These are phyloP conservation scores for Penicillium malachiteum DNA, from an alignment of 495 filamentous ascomycete species.

Conservation along the genomic window DNA sequence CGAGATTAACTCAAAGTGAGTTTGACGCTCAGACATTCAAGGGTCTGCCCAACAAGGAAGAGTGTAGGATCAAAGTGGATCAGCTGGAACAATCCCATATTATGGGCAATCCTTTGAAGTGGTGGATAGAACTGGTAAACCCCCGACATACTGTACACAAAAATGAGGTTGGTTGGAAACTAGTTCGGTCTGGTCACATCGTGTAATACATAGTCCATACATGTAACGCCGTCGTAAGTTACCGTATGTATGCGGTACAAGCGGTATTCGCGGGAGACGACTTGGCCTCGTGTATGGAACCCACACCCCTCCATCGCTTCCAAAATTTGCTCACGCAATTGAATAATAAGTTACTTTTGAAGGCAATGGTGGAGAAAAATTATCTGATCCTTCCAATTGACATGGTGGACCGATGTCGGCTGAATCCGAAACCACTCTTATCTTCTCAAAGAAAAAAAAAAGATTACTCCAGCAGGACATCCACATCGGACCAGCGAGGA, in stretches of 20 bases:
- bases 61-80: too few species aligned
- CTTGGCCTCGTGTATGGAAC: not conserved
- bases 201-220: too few species aligned
- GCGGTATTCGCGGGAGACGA: not conserved
- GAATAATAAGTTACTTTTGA: too few species aligned
- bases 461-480: not conserved
- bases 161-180: too few species aligned
- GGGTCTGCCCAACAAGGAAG: too few species aligned
- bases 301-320: not conserved
- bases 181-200: too few species aligned
- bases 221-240: not conserved
- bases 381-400: slow-evolving; percentile 3
- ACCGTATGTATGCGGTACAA: not conserved
- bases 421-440: slow-evolving; percentile 5
- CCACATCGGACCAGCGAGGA: not conserved
- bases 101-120: too few species aligned
- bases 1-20: not conserved
- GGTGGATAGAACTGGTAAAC: too few species aligned
- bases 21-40: not conserved
- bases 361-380: not conserved
- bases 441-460: not conserved
- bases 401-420: slow-evolving; percentile 11
- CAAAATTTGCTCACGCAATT: too few species aligned
- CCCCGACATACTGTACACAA: too few species aligned
- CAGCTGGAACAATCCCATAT: too few species aligned